Percentiles rank a stretch among this genome's conserved stretches.
Evolutionary conservation across 1,284 basidiomycete genomes (phyloP).

Genomic region (Xerocomus nothofagi): DNA sequence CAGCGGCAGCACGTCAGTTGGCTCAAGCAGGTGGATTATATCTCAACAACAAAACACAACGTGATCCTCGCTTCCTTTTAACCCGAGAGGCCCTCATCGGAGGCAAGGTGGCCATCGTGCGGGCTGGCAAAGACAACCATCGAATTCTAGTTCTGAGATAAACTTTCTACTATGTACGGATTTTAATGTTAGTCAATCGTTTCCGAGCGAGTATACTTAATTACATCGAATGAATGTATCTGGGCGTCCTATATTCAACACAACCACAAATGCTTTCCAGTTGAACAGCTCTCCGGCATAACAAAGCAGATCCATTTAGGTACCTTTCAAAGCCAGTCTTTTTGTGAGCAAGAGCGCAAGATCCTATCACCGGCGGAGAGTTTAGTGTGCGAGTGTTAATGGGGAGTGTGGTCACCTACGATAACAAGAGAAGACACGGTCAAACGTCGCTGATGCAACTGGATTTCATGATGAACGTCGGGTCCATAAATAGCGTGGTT

Average conservation of each 20-base stretch:
- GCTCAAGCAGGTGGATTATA: slow-evolving; percentile 45
- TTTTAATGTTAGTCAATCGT: neutral
- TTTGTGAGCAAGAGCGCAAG: slow-evolving; percentile 22
- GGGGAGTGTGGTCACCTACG: slow-evolving; percentile 16
- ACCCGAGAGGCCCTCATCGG: slow-evolving; percentile 58
- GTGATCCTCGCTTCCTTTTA: slow-evolving; percentile 47
- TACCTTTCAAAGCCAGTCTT: neutral
- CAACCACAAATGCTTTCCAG: neutral
- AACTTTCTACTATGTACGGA: neutral
- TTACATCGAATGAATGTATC: slow-evolving; percentile 10
- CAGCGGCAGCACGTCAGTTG: slow-evolving; percentile 36
- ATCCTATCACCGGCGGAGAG: slow-evolving; percentile 19
- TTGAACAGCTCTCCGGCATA: neutral
- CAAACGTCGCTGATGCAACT: slow-evolving; percentile 14
- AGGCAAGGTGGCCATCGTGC: slow-evolving; percentile 62
- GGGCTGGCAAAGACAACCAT: slow-evolving; percentile 75
- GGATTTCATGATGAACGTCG: neutral
- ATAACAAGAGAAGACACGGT: slow-evolving; percentile 26
- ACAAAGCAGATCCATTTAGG: neutral
- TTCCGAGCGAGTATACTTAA: neutral
- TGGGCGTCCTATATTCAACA: neutral
- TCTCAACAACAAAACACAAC: slow-evolving; percentile 48
- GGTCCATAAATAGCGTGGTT: slow-evolving; percentile 13
- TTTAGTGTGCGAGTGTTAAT: slow-evolving; percentile 2
- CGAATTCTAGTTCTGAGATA: slow-evolving; percentile 52